Percentiles rank a stretch among this genome's conserved stretches.
Evolutionary conservation across 768 basidiomycete species (phyloP).

Genomic region (Galerina marginata): DNA sequence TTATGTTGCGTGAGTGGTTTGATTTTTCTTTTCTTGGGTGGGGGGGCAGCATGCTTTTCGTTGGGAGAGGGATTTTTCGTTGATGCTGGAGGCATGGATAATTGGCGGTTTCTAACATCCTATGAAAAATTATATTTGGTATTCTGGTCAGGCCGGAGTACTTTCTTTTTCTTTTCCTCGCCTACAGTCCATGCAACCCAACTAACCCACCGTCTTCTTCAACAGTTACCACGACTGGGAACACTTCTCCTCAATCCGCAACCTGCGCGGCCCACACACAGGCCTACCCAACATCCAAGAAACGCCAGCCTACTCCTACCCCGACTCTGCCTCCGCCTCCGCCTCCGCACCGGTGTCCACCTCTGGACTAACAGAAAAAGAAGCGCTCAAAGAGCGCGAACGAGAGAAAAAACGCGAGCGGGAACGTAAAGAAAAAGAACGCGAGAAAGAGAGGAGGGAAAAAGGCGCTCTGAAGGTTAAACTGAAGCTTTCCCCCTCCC

Average conservation of each 20-base stretch:
- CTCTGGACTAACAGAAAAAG: conserved; percentile 13
- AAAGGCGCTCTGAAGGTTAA: conserved; percentile 33
- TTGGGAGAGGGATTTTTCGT: no score
- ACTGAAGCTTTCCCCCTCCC: conserved; percentile 8
- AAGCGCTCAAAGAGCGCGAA: conserved; percentile 31
- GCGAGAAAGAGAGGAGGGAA: conserved; percentile 21
- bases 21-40: neutral
- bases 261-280: conserved; percentile 80
- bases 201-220: neutral
- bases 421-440: conserved; percentile 29
- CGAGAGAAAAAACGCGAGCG: conserved; percentile 27
- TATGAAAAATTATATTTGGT: no score
- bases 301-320: conserved; percentile 25
- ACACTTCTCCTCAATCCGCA: conserved; percentile 93
- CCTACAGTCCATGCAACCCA: neutral
- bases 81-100: no score
- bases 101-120: no score
- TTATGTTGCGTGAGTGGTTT: conserved; percentile 79
- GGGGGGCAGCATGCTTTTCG: no score
- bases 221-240: conserved; percentile 91
- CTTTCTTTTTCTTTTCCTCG: neutral
- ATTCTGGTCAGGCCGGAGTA: no score
- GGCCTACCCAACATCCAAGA: conserved; percentile 74
- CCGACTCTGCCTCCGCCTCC: neutral
- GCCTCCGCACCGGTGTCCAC: neutral